Base-by-base conservation (phyloP, 108 stramenopile species). In the Cyclostephanos tholiformis region DNA sequence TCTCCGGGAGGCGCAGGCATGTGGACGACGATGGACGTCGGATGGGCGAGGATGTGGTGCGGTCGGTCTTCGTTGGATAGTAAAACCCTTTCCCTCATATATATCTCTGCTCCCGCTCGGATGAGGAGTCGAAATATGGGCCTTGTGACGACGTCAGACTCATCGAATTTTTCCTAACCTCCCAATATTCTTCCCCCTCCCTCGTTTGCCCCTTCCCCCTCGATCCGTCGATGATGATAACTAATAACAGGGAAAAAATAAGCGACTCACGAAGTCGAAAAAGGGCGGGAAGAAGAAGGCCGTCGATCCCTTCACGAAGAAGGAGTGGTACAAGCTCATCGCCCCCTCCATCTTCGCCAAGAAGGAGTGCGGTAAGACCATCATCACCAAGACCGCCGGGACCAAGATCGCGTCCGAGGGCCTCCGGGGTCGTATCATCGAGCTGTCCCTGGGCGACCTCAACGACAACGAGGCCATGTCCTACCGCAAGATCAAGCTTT, bases 251-350 rank as follows among this genome's bases (percentile, higher is more conserved):
- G 98, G 98, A 88, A 99, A 99, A 88, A 98, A 99, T 84, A 99
- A 99, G 88, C 88, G 95, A 81, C 83, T 97, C 59, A 95, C 96
- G 29, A 98, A 97, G 85, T 89, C 90, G 76, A 95, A 95, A 82
- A 95, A 97, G 91, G 96, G 94, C 65, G 75, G 86, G 79, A 91
- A 93, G 73, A 95, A 93, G 86, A 95, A 95, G 91, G 89, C 89
- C 27, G 85, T 95, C 44, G 99, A 99, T 82, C 99, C 99, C 77
- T 99, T 99, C 93, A 74, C 85, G 60, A 95, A 91, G 74, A 99
- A 99, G 89, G 99, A 99, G 83, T 98, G 98, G 98, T 99, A 99
- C 97, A 93, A 95, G 79, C 91, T 99, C 68, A 85, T 97, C 80
- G 98, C 98, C 49, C 99, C 99, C 63, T 92, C 96, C 38, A 93